Conservation (phyloP, 306 rosid genomes). For the Corylus heterophylla region DNA sequence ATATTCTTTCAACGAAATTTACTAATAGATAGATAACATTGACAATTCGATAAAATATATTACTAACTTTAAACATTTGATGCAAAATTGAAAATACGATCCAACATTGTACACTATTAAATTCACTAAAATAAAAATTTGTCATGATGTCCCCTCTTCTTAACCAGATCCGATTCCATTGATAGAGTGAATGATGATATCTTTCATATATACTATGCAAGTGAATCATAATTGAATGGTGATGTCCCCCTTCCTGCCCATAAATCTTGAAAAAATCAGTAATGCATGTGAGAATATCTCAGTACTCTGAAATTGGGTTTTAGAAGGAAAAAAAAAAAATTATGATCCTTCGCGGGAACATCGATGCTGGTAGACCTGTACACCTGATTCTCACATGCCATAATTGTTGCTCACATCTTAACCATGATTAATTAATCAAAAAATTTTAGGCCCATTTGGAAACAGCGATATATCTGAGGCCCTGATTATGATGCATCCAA, state of each 20-base stretch:
- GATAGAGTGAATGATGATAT: too few relatives aligned
- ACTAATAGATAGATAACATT: too few relatives aligned
- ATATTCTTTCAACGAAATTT: too few relatives aligned
- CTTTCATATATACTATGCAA: too few relatives aligned
- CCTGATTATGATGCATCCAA: slow-evolving; percentile 12
- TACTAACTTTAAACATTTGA: too few relatives aligned
- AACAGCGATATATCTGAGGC: slow-evolving; percentile 7
- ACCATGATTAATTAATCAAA: slow-evolving; percentile 5
- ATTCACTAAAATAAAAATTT: too few relatives aligned
- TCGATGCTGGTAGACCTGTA: not conserved
- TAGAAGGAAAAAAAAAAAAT: slow-evolving; percentile 6
- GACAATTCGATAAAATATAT: too few relatives aligned
- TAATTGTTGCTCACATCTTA: slow-evolving; percentile 34
- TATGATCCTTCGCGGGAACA: slow-evolving; percentile 1
- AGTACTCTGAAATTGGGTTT: slow-evolving; percentile 37
- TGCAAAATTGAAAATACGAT: too few relatives aligned
- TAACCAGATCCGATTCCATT: too few relatives aligned
- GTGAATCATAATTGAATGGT: not conserved
- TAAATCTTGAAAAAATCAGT: not conserved
- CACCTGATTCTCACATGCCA: slow-evolving; percentile 26
- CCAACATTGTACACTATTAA: too few relatives aligned
- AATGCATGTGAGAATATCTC: slow-evolving; percentile 53
- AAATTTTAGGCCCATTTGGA: too few relatives aligned
- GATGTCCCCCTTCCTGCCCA: not conserved
- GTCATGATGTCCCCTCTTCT: too few relatives aligned